Evolutionary conservation across 2,329 filamentous ascomycete genomes (phyloP).

Genomic region (Neopestalotiopsis clavispora): DNA sequence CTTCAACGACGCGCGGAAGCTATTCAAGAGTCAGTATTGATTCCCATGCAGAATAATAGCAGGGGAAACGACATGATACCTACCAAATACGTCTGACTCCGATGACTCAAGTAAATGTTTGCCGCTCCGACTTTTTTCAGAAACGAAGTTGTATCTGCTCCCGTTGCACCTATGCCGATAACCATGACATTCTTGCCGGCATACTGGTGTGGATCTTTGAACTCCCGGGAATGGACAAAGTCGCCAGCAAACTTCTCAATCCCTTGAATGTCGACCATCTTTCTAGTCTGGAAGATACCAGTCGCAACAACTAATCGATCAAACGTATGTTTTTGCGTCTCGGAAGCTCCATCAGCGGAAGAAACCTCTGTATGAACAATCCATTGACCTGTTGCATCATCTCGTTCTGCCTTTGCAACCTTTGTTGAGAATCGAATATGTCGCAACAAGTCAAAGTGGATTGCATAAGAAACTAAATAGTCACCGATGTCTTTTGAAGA

Average conservation of each 20-base stretch:
- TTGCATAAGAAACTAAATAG: slow-evolving; percentile 3
- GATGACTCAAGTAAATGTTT: slow-evolving; percentile 13
- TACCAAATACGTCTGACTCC: slow-evolving; percentile 9
- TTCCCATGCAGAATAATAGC: too few species aligned
- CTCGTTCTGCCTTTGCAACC: not conserved
- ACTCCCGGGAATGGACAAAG: slow-evolving; percentile 5
- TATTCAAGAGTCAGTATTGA: not conserved
- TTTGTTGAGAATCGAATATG: not conserved
- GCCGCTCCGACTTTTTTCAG: slow-evolving; percentile 1
- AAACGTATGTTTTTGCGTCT: not conserved
- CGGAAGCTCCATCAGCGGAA: not conserved
- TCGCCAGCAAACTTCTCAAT: not conserved
- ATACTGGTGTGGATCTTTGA: slow-evolving; percentile 1
- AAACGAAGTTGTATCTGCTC: slow-evolving; percentile 8
- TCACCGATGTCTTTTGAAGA: not conserved
- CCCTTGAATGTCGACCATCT: not conserved
- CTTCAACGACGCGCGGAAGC: not conserved
- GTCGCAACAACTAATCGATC: slow-evolving; percentile 1
- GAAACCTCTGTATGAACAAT: not conserved
- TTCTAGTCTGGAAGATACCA: not conserved
- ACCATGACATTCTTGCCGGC: slow-evolving; percentile 1
- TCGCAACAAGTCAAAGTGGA: not conserved
- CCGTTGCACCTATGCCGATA: slow-evolving; percentile 8
- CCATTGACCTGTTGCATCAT: not conserved
- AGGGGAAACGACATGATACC: too few species aligned